Percentiles rank a stretch among this genome's conserved stretches.
Conservation (phyloP, 805 yeast genomes). For the Kuraishia piskuri region DNA sequence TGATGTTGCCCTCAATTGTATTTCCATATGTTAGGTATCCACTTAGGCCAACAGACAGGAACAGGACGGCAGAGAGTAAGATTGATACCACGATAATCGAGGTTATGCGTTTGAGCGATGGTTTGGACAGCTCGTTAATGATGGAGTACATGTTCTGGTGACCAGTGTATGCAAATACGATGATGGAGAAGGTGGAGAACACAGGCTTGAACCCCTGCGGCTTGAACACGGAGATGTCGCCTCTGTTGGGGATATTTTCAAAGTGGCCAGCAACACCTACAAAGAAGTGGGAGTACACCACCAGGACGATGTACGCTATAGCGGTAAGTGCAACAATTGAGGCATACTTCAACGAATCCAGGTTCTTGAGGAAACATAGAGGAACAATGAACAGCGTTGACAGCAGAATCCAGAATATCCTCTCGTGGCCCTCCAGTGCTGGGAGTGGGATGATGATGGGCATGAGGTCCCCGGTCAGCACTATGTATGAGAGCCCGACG, state of each 20-base stretch:
- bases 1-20: conserved; percentile 54
- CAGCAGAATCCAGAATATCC: conserved; percentile 47
- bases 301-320: conserved; percentile 49
- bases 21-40: conserved; percentile 76
- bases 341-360: conserved; percentile 65
- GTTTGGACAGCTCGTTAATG: conserved; percentile 56
- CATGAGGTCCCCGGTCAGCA: conserved; percentile 69
- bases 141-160: conserved; percentile 76
- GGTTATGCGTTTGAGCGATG: conserved; percentile 37
- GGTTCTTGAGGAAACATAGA: conserved; percentile 46
- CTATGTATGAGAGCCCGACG: conserved; percentile 61
- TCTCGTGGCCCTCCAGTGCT: conserved; percentile 18
- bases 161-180: conserved; percentile 76
- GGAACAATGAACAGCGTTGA: conserved; percentile 53
- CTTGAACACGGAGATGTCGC: conserved; percentile 30
- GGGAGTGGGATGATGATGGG: conserved; percentile 42
- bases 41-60: conserved; percentile 51
- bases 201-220: conserved; percentile 35
- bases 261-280: conserved; percentile 15
- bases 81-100: conserved; percentile 40
- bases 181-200: conserved; percentile 60
- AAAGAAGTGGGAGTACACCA: conserved; percentile 44
- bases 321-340: conserved; percentile 63
- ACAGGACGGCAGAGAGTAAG: conserved; percentile 44
- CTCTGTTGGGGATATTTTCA: conserved; percentile 37